Conservation (phyloP, 352 stramenopile genomes). For the Phytophthora agathidicida region DNA sequence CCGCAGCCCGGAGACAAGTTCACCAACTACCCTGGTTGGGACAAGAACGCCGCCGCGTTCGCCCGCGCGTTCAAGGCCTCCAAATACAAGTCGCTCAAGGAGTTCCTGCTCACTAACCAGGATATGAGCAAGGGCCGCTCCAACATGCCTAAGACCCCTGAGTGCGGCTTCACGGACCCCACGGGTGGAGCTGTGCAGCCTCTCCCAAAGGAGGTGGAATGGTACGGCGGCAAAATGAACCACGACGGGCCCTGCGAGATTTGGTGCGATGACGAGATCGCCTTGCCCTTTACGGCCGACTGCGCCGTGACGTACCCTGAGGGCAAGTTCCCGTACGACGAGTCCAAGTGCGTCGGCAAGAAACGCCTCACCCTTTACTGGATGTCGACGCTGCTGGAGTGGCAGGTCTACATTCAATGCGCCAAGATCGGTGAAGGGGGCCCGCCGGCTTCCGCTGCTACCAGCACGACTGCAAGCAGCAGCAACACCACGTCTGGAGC, state of each 20-base stretch:
- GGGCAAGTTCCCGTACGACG: slow-evolving; percentile 36
- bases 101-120: slow-evolving; percentile 21
- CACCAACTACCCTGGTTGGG: slow-evolving; percentile 18
- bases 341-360: slow-evolving; percentile 37
- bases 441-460: neutral
- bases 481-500: neutral
- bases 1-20: slow-evolving; percentile 13
- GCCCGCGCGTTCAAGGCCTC: slow-evolving; percentile 11
- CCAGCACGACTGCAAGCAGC: neutral
- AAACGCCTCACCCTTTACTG: slow-evolving; percentile 44
- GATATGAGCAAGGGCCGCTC: slow-evolving; percentile 21
- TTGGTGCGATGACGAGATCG: slow-evolving; percentile 53
- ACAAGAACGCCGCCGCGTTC: slow-evolving; percentile 19
- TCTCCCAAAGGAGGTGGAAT: slow-evolving; percentile 37
- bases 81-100: slow-evolving; percentile 20
- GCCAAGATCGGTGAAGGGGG: slow-evolving; percentile 26
- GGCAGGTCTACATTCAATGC: slow-evolving; percentile 30
- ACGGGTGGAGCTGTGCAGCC: slow-evolving; percentile 22
- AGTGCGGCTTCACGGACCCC: slow-evolving; percentile 40
- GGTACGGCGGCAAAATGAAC: slow-evolving; percentile 38
- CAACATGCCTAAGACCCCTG: slow-evolving; percentile 26
- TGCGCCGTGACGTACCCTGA: slow-evolving; percentile 37
- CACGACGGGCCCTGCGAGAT: slow-evolving; percentile 51
- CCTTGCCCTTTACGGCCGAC: slow-evolving; percentile 41
- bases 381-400: slow-evolving; percentile 35